These are phyloP conservation scores for Prunus mume DNA, from an alignment of 306 rosid species.

Conservation along the genomic window DNA sequence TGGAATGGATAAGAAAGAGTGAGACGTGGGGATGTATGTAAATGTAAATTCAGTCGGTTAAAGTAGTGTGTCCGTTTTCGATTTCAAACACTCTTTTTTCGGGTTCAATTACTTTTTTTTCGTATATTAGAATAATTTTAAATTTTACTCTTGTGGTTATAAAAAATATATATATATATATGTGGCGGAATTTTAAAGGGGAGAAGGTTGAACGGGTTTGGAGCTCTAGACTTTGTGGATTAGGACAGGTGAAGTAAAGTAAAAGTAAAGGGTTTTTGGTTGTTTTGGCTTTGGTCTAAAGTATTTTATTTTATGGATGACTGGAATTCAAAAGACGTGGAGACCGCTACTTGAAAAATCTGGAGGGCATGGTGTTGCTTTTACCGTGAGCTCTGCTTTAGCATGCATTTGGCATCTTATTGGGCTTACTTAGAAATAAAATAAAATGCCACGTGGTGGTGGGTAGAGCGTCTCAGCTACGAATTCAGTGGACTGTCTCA, in stretches of 20 bases:
- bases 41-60: too few species aligned
- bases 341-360: background rate
- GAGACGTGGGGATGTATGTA: background rate
- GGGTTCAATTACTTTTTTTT: rapidly evolving
- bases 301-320: background rate
- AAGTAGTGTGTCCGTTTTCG: too few species aligned
- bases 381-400: background rate
- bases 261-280: background rate
- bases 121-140: too few species aligned
- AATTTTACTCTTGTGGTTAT: too few species aligned
- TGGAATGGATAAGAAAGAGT: slow-evolving; percentile 11
- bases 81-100: too few species aligned
- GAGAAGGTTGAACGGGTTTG: background rate
- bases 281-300: background rate
- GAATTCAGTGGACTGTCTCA: too few species aligned
- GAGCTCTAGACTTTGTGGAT: background rate
- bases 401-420: background rate
- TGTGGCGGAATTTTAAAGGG: background rate
- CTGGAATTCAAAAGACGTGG: background rate
- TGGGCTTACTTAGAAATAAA: background rate
- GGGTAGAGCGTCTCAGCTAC: background rate
- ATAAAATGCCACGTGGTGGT: background rate
- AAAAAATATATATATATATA: background rate
- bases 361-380: background rate
- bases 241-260: background rate